These are phyloP conservation scores for Pisolithus tinctorius DNA, from an alignment of 768 basidiomycete genomes.

Conservation along the genomic window DNA sequence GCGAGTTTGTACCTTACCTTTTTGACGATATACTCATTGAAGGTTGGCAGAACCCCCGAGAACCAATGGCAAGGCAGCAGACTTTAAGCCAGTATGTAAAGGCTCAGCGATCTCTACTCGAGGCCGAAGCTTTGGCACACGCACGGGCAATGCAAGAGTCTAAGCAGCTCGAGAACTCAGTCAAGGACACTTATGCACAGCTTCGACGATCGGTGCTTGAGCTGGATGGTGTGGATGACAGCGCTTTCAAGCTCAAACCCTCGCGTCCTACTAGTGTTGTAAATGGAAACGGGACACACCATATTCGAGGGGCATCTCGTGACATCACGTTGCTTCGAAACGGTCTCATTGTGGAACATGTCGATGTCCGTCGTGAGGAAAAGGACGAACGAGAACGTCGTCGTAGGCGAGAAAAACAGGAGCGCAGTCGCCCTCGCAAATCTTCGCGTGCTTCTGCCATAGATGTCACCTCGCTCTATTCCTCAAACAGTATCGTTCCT, in stretches of 20 bases:
- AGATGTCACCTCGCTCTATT: constrained; percentile 71
- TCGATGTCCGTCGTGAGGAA: constrained; percentile 76
- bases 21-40: constrained; percentile 8
- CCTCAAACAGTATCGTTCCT: constrained; percentile 49
- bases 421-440: constrained; percentile 54
- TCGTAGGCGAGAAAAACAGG: constrained; percentile 61
- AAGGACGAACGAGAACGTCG: constrained; percentile 65
- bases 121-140: constrained; percentile 76
- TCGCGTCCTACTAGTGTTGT: constrained; percentile 34
- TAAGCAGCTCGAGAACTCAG: constrained; percentile 62
- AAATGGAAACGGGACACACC: constrained; percentile 30
- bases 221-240: constrained; percentile 41
- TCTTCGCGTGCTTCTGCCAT: constrained; percentile 62
- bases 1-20: constrained; percentile 37
- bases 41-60: constrained; percentile 71
- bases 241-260: constrained; percentile 67
- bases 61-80: constrained; percentile 78
- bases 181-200: constrained; percentile 77
- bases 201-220: constrained; percentile 77
- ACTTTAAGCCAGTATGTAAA: constrained; percentile 79
- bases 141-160: constrained; percentile 75
- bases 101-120: constrained; percentile 71
- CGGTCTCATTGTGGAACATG: constrained; percentile 84
- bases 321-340: constrained; percentile 81
- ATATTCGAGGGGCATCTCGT: constrained; percentile 49